Evolutionary conservation across 768 basidiomycete genomes (phyloP).

Genomic region (Stropharia rugosoannulata): DNA sequence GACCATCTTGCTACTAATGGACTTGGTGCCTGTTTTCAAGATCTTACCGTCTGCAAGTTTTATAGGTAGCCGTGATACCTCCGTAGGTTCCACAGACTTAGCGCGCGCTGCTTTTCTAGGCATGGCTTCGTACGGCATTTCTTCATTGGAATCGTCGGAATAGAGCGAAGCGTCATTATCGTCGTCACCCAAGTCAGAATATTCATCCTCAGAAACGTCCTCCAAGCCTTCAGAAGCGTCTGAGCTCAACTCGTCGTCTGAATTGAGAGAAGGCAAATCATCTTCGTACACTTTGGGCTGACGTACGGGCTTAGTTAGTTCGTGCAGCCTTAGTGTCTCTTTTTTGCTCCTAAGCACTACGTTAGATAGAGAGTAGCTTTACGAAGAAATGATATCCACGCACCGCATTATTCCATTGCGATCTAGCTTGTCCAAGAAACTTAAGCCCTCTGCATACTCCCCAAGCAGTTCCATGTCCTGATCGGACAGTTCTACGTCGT

Average conservation of each 20-base stretch:
- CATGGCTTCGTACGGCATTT: conserved; percentile 72
- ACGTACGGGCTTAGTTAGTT: conserved; percentile 57
- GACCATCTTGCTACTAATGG: conserved; percentile 12
- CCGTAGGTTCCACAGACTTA: conserved; percentile 45
- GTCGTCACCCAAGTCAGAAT: conserved; percentile 1
- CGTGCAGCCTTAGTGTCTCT: conserved; percentile 72
- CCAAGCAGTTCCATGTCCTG: conserved; percentile 67
- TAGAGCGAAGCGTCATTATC: background rate
- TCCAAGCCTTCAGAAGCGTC: conserved; percentile 23
- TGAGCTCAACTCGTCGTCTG: conserved; percentile 40
- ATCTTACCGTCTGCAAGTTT: conserved; percentile 83
- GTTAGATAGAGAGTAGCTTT: background rate
- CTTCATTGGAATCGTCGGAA: conserved; percentile 55
- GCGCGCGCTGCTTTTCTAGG: conserved; percentile 48
- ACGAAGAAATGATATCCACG: conserved; percentile 5
- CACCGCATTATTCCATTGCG: conserved; percentile 81
- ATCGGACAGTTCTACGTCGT: conserved; percentile 62
- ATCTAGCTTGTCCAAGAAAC: conserved; percentile 75
- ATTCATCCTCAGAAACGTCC: conserved; percentile 16
- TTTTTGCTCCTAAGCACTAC: conserved; percentile 70
- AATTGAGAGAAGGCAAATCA: conserved; percentile 69
- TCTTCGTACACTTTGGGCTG: conserved; percentile 40
- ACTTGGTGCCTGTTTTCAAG: conserved; percentile 50
- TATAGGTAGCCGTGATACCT: conserved; percentile 73
- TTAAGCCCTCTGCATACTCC: conserved; percentile 58